Evolutionary conservation across 2,329 filamentous ascomycete species (phyloP).

Genomic region (Diaporthe sp.): DNA sequence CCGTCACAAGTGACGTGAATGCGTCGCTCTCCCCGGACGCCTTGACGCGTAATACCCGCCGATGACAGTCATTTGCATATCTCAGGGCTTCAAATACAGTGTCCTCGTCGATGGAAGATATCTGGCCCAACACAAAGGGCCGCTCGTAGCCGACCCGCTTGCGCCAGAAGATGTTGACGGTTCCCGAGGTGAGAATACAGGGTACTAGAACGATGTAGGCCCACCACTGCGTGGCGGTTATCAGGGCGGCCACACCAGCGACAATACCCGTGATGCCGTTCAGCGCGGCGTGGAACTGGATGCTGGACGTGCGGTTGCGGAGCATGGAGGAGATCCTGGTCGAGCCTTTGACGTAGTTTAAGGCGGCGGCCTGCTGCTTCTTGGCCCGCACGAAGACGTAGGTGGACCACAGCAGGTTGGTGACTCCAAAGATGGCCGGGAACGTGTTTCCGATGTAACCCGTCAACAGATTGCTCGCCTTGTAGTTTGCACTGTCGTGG

Average conservation of each 20-base stretch:
- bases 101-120: conserved; percentile 38
- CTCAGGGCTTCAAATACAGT: conserved; percentile 47
- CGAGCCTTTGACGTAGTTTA: conserved; percentile 43
- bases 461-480: conserved; percentile 64
- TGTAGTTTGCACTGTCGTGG: conserved; percentile 53
- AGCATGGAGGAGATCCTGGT: conserved; percentile 48
- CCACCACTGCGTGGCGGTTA: conserved; percentile 65
- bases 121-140: conserved; percentile 43
- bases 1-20: conserved; percentile 38
- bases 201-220: conserved; percentile 65
- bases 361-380: conserved; percentile 49
- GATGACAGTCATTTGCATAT: conserved; percentile 40
- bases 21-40: conserved; percentile 29
- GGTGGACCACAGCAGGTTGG: conserved; percentile 62
- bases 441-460: conserved; percentile 68
- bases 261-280: conserved; percentile 61
- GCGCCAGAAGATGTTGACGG: conserved; percentile 64
- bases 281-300: conserved; percentile 58
- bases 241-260: conserved; percentile 61
- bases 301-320: conserved; percentile 51
- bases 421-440: conserved; percentile 61
- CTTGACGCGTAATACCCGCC: conserved; percentile 30
- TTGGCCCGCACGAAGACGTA: conserved; percentile 57
- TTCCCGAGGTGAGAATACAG: conserved; percentile 59
- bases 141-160: conserved; percentile 60